Base-by-base conservation (phyloP, 1,139 yeast genomes). In the Casaregolazyma suthepensis region DNA sequence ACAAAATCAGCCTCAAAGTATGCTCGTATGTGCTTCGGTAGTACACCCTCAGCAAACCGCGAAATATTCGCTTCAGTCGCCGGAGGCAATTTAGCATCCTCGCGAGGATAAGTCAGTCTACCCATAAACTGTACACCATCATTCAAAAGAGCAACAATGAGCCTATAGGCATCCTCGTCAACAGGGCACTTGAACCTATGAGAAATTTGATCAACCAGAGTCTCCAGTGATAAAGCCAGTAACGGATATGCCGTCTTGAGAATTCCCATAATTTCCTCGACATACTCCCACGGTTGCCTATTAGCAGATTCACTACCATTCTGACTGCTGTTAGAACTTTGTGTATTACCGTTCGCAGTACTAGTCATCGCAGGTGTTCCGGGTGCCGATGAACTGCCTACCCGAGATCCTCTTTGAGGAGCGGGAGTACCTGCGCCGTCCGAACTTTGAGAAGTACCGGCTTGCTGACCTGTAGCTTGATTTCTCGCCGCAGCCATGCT, bases 211-310 rank as follows among this genome's bases (percentile, higher is more conserved):
- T 94, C 99, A 48, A 93, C 97, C 57, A 94, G 74, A 0, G 98
- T 89, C 70, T 94, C 99, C 59, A 94, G 76, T 0, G 98, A 90
- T 54, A 94, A 78, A 0, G 99, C 96, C 58, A 94, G 74, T 53
- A 94, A 73, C 7, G 99, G 99, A 69, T 91, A 93, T 0, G 98
- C 97, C 0, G 99, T 94, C 67, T 94, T 94, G 68, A 93, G 75
- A 53, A 91, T 89, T 26, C 94, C 94, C 88, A 90, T 89, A 56
- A 94, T 86, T 64, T 91, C 98, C 59, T 94, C 98, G 47, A 91
- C 91, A 66, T 90, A 86, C 62, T 89, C 96, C 94, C 96, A 88
- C 10, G 98, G 95, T 69, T 88, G 94, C 52, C 85, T 63, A 31
- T 40, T 44, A 37, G 49, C 47, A 53, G 58, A 22, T 49, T 52